phyloP scores from a whole-genome alignment of 1,284 basidiomycete genomes.

The Meira nashicola region DNA sequence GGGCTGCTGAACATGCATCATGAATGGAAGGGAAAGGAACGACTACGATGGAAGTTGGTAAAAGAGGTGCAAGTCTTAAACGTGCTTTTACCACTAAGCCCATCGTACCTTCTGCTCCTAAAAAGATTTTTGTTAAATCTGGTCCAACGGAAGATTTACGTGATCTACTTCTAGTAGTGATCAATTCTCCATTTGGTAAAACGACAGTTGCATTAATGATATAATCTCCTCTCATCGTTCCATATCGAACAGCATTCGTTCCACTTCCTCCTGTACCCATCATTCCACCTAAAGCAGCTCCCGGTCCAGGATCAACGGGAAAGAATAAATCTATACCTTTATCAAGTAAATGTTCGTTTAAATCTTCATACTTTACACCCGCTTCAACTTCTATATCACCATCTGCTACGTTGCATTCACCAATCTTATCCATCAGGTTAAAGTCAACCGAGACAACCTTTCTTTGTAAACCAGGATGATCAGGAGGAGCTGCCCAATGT shows the following conservation, averaged over 20 bases:
- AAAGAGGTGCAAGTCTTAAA: slow-evolving; percentile 69
- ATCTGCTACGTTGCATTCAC: slow-evolving; percentile 34
- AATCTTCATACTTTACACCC: slow-evolving; percentile 78
- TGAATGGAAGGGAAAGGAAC: slow-evolving; percentile 58
- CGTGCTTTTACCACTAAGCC: slow-evolving; percentile 90
- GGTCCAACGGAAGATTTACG: slow-evolving; percentile 85
- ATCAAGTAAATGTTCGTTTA: slow-evolving; percentile 70
- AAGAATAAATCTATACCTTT: slow-evolving; percentile 79
- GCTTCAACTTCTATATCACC: slow-evolving; percentile 55
- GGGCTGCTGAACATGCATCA: slow-evolving; percentile 66
- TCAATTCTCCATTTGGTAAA: slow-evolving; percentile 81
- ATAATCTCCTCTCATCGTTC: slow-evolving; percentile 66
- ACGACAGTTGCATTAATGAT: slow-evolving; percentile 57
- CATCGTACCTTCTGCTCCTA: slow-evolving; percentile 88
- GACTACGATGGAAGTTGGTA: slow-evolving; percentile 63
- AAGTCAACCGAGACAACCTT: slow-evolving; percentile 69
- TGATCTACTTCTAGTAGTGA: slow-evolving; percentile 76
- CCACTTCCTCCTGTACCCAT: slow-evolving; percentile 60
- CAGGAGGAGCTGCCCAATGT: slow-evolving; percentile 24
- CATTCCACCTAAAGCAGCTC: slow-evolving; percentile 87
- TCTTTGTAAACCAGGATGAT: slow-evolving; percentile 13
- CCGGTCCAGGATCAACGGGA: slow-evolving; percentile 63
- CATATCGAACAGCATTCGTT: slow-evolving; percentile 83
- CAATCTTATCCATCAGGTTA: slow-evolving; percentile 73
- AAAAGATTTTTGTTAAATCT: slow-evolving; percentile 83